Base-by-base conservation (phyloP, 345 rosid genomes). In the Heritiera littoralis region DNA sequence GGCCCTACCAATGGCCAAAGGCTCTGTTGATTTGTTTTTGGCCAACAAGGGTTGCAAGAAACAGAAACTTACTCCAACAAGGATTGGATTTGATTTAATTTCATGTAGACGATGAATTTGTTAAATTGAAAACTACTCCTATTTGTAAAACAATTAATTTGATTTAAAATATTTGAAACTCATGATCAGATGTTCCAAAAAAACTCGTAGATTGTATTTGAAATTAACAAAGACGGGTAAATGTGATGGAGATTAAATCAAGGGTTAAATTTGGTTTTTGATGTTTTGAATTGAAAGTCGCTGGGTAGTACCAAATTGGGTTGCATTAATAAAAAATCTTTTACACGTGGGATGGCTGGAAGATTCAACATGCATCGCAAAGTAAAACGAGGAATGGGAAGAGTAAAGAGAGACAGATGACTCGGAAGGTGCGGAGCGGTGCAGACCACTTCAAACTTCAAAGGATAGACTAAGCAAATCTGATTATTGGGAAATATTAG, bases 1-100 rank as follows among this genome's bases (percentile, higher is more conserved):
- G 75, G 45, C 43, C 60, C 75, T 72, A 72, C 61, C 23, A 72
- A 52, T 72, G 45, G 18, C 38, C 52, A 45, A 41, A 8, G n/a
- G n/a, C 58, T 58, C 73, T 46, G 32, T 3, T 20, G 17, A 45
- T 45, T 2, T 41, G 9, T 52, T 7, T 41, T 11, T 18, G 18
- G 17, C 52, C 72, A 23, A 43, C 52, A n/a, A 6, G 1, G 61
- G 23, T 56, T 6, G 1, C 9, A 56, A 7, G 9, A 18, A 56
- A 18, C 1, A 18, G 23, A 48, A 59, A 23, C 64, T 9, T 59
- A 59, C 64, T 59, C 64, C 30, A 59, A 8, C 3, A 59, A 59
- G 32, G 35, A 23, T 23, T 59, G 10, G 64, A 59, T 23, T 59
- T 59, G 13, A 15, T 54, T 54, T 17, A 54, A 54, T 17, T 17